Conservation (phyloP, 768 basidiomycete genomes). For the Asterophora lycoperdoides region DNA sequence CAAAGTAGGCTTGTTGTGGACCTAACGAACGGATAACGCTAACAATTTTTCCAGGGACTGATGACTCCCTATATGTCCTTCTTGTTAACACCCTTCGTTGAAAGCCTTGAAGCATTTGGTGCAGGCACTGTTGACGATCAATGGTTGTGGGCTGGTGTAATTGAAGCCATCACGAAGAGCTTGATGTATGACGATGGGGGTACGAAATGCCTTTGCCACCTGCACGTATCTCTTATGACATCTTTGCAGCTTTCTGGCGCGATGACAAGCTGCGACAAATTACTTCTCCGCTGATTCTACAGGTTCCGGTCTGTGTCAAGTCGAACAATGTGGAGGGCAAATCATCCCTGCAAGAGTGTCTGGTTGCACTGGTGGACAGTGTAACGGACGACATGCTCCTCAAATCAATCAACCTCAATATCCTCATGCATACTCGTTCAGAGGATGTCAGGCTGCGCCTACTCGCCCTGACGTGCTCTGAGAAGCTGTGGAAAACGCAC, state of each 20-base stretch:
- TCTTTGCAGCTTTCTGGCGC: slow-evolving; percentile 76
- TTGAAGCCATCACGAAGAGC: slow-evolving; percentile 63
- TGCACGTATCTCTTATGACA: neutral
- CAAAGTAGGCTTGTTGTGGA: slow-evolving; percentile 50
- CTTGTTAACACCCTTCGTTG: slow-evolving; percentile 61
- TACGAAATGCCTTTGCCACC: slow-evolving; percentile 30
- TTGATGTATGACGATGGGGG: slow-evolving; percentile 78
- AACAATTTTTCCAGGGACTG: slow-evolving; percentile 46
- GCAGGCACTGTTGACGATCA: slow-evolving; percentile 29
- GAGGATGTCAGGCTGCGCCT: slow-evolving; percentile 71
- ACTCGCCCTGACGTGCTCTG: slow-evolving; percentile 63
- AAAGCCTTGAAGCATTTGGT: slow-evolving; percentile 52
- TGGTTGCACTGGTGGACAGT: slow-evolving; percentile 51
- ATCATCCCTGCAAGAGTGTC: slow-evolving; percentile 42
- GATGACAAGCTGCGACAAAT: slow-evolving; percentile 73
- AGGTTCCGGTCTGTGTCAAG: slow-evolving; percentile 51
- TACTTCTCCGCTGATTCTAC: slow-evolving; percentile 54
- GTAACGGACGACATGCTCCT: slow-evolving; percentile 58
- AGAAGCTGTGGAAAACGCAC: slow-evolving; percentile 71
- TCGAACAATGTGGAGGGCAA: slow-evolving; percentile 35
- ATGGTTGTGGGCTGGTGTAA: slow-evolving; percentile 58
- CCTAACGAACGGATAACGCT: neutral
- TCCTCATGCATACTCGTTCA: slow-evolving; percentile 87
- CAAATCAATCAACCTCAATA: slow-evolving; percentile 75
- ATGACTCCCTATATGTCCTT: slow-evolving; percentile 91